Base-by-base conservation (phyloP, 176 grass and related monocot species). In the Cenchrus fungigraminus region DNA sequence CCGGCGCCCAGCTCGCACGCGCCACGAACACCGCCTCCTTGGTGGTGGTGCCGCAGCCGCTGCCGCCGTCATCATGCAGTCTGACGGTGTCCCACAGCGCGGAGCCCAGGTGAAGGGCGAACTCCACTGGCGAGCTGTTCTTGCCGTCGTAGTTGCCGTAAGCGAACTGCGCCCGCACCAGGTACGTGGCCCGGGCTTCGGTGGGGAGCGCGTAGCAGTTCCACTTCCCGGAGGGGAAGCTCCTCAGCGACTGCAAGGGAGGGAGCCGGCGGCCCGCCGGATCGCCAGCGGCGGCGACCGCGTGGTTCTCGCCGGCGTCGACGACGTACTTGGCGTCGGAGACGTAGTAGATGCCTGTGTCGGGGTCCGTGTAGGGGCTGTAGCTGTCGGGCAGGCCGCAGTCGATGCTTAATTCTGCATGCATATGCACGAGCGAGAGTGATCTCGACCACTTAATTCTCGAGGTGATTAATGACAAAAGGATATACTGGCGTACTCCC, bases 101-200 rank as follows among this genome's bases (percentile, higher is more conserved):
- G 37, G 37, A 40, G 37, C 53, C 16, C 11, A 82, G 83, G 52
- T 86, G 50, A 4, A 92, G 32, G 46, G 88, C 86, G 28, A 88
- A 92, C 54, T 15, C 2, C 45, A 78, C 4, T 2, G 63, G 7
- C 10, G 50, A 40, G 37, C 37, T 40, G 37, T 88, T 78, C 65
- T 52, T 28, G 13, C 83, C 77, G 56, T 90, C 83, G 57, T 82
- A 76, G 49, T 90, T 78, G 59, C 69, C 88, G 49, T 77, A 71
- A 52, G 46, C 14, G 78, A 56, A 28, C 5, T 4, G 47, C 34
- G 49, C 4, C 58, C 68, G 69, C 15, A 87, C 12, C 51, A 67
- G 42, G 25, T 87, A 82, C 55, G 59, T 87, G 75, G 82, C 11
- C 45, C 45, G 8, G 9, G 6, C 45, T 1, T 47, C 45, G 45